Conservation (phyloP, 139 green algal species). For the Desmodesmus armatus region DNA sequence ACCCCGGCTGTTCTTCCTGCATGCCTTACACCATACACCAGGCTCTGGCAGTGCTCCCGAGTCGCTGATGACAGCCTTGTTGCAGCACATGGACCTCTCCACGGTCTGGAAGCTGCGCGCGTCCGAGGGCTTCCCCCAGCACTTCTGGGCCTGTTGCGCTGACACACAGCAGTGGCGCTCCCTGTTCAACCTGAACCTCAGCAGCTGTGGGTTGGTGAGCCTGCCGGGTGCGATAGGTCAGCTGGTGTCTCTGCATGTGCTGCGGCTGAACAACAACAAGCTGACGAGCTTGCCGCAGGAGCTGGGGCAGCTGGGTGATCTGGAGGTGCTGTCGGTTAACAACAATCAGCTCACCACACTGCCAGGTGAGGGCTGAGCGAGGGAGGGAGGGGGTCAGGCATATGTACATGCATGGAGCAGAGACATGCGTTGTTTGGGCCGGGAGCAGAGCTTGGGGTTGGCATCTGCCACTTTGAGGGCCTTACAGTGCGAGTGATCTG, state of each 20-base stretch:
- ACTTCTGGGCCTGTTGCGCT: conserved; percentile 60
- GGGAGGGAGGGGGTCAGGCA: not conserved
- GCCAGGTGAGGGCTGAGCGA: conserved; percentile 79
- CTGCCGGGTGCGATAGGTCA: conserved; percentile 58
- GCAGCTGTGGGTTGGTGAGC: conserved; percentile 58
- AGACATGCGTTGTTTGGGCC: not conserved
- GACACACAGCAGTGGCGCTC: conserved; percentile 30
- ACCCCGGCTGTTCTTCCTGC: too few species aligned
- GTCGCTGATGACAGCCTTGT: conserved; percentile 55
- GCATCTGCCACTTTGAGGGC: too few species aligned
- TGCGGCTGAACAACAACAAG: conserved; percentile 67
- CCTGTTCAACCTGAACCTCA: conserved; percentile 74
- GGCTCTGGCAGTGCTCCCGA: conserved; percentile 33
- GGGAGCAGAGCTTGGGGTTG: too few species aligned
- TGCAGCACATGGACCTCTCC: conserved; percentile 60
- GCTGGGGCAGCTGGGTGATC: conserved; percentile 9
- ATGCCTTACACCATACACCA: too few species aligned
- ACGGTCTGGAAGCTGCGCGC: conserved; percentile 63
- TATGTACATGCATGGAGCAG: not conserved
- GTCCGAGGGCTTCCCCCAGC: conserved; percentile 62
- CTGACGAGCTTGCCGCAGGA: conserved; percentile 58
- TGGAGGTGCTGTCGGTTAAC: conserved; percentile 75
- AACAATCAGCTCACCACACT: conserved; percentile 85
- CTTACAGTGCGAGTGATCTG: not conserved
- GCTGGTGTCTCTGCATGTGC: conserved; percentile 46